Evolutionary conservation across 2,329 filamentous ascomycete genomes (phyloP), one percentile per base, ranked within the genome.

Genomic region (Tolypocladium tundrense): DNA sequence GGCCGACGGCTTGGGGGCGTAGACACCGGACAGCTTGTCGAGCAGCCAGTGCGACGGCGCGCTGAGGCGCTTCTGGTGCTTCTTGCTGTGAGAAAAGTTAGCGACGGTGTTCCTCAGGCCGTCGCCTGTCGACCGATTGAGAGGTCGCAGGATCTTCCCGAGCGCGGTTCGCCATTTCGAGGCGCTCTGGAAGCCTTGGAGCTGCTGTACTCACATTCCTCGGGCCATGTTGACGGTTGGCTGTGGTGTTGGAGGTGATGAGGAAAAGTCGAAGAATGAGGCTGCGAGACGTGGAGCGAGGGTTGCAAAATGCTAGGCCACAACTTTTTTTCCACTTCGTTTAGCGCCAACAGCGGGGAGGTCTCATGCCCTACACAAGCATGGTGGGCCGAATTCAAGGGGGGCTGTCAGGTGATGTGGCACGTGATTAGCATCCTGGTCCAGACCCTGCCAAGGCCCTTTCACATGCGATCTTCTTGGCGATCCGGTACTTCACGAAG

Each of bases 31-130:
- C 77, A 99, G 86, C 82, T 99, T 99, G 90, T 99, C 94, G 79
- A 99, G 85, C 77, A 99, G 90, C 94, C 94, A 99, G 88, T 97
- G 94, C 78, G 90, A 95, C 76, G 94, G 94, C 77, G 94, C 94
- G 82, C 90, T 94, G 77, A 97, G 86, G 85, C 94, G 92, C 92
- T 99, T 97, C 82, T 97, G 93, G 83, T 99, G 94, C 89, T 97
- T 97, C 87, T 94, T 95, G 81, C 88, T 92, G 74, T 73, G 31
- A 67, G 50, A 24, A 31, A 43, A 6, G 51, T 59, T 57, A 60
- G 58, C n/a, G 27, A 16, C 35, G 42, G 19, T 41, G 21, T n/a
- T n/a, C 48, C n/a, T 21, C 31, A 51, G 24, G 8, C 10, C 11
- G 31, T 16, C 39, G 31, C 37, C 10, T 11, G 27, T 19, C 31